Conservation (phyloP, 805 yeast species). For the Peterozyma xylosa region DNA sequence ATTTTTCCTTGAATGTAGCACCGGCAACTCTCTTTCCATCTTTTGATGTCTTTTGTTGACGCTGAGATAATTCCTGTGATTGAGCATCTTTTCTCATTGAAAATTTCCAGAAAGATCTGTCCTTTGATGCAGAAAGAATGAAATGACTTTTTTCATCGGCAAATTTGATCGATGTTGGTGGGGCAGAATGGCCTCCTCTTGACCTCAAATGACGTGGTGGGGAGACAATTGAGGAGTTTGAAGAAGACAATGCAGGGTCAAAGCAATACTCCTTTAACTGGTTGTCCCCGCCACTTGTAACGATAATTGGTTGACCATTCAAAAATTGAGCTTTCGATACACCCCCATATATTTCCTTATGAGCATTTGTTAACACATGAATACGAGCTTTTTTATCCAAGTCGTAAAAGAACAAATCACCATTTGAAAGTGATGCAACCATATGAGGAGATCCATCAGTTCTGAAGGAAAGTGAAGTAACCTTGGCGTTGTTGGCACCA, state of each 20-base stretch:
- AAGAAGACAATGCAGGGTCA: conserved; percentile 76
- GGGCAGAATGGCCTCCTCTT: conserved; percentile 96
- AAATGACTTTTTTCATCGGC: conserved; percentile 77
- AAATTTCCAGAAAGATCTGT: conserved; percentile 82
- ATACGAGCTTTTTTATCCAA: conserved; percentile 64
- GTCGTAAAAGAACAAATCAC: conserved; percentile 84
- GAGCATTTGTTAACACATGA: conserved; percentile 68
- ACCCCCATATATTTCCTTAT: conserved; percentile 70
- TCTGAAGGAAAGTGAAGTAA: conserved; percentile 72
- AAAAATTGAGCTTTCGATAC: conserved; percentile 66
- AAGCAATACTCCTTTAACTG: conserved; percentile 83
- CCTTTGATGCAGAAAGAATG: conserved; percentile 79
- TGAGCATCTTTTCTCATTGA: conserved; percentile 95
- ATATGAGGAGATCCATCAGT: conserved; percentile 85
- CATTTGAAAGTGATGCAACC: conserved; percentile 70
- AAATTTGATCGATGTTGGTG: conserved; percentile 71
- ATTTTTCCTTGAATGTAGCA: conserved; percentile 52
- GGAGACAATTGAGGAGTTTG: conserved; percentile 57
- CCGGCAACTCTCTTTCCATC: conserved; percentile 51
- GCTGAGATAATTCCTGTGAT: conserved; percentile 87
- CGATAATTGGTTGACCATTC: conserved; percentile 86
- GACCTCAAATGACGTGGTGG: conserved; percentile 91
- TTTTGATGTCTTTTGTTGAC: conserved; percentile 36
- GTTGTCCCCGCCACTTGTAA: conserved; percentile 90
- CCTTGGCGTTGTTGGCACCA: conserved; percentile 27